A percentile compares a stretch with the other conserved stretches of the same genome.
phyloP scores from a whole-genome alignment of 2,329 filamentous ascomycete genomes.

The Pseudogymnoascus sp. region DNA sequence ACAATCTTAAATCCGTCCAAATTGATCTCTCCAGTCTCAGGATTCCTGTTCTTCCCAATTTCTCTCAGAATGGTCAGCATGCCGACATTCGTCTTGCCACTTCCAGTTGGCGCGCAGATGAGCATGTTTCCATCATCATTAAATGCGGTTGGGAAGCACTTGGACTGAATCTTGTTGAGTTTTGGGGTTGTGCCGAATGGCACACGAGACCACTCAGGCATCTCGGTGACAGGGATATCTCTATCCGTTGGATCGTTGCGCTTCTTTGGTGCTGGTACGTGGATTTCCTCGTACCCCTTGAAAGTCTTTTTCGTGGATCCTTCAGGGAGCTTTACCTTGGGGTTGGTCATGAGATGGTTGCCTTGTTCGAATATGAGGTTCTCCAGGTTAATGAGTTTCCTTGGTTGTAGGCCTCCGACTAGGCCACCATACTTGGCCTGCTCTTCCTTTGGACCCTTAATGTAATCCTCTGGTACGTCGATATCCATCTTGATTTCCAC shows the following conservation, averaged over 20 bases:
- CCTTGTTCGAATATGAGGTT: slow-evolving; percentile 96
- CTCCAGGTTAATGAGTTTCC: slow-evolving; percentile 83
- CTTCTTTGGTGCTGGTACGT: slow-evolving; percentile 88
- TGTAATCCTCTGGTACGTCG: slow-evolving; percentile 59
- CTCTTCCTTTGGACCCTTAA: slow-evolving; percentile 43
- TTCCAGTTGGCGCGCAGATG: slow-evolving; percentile 92
- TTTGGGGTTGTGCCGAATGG: slow-evolving; percentile 83
- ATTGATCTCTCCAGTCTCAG: slow-evolving; percentile 85
- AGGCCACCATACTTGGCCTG: slow-evolving; percentile 58
- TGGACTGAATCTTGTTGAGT: slow-evolving; percentile 92
- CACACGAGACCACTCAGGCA: slow-evolving; percentile 84
- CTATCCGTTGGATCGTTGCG: slow-evolving; percentile 72
- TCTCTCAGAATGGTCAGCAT: slow-evolving; percentile 96
- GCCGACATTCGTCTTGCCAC: slow-evolving; percentile 96
- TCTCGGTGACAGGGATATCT: slow-evolving; percentile 74
- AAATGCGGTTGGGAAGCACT: slow-evolving; percentile 86
- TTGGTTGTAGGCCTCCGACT: slow-evolving; percentile 76
- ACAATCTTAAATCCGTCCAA: slow-evolving; percentile 97
- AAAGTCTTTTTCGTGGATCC: slow-evolving; percentile 92
- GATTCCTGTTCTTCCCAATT: slow-evolving; percentile 89
- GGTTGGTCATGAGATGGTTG: slow-evolving; percentile 99
- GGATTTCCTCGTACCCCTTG: slow-evolving; percentile 98
- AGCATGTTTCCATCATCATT: slow-evolving; percentile 95
- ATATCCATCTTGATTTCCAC: slow-evolving; percentile 96
- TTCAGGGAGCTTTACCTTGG: slow-evolving; percentile 85